These are phyloP conservation scores for Diplogelasinospora grovesii DNA, from an alignment of 495 filamentous ascomycete species.

Conservation along the genomic window DNA sequence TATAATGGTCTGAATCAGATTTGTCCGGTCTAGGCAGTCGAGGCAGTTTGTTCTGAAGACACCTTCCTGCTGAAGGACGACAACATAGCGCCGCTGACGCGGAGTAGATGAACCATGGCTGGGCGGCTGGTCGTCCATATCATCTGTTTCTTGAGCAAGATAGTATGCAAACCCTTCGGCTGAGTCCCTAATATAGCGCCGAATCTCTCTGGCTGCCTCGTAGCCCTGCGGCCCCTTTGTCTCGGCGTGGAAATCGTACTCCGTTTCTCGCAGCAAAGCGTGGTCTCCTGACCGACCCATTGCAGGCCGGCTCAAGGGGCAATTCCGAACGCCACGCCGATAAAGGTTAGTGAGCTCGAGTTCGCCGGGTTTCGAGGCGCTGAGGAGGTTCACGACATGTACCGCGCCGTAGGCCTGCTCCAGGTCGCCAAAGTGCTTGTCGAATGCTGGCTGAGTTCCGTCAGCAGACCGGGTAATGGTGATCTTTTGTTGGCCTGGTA, in stretches of 20 bases:
- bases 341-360: constrained; percentile 72
- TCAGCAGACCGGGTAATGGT: constrained; percentile 81
- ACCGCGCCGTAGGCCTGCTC: constrained; percentile 80
- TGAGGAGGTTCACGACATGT: constrained; percentile 87
- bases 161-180: constrained; percentile 87
- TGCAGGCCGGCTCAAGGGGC: constrained; percentile 50
- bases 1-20: constrained; percentile 91
- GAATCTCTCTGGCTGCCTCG: constrained; percentile 76
- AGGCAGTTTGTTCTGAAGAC: constrained; percentile 94
- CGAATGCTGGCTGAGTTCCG: constrained; percentile 90
- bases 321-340: constrained; percentile 65
- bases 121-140: constrained; percentile 27
- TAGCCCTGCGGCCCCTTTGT: constrained; percentile 83
- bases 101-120: constrained; percentile 12
- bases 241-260: constrained; percentile 94
- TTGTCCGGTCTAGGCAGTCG: constrained; percentile 93
- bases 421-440: constrained; percentile 83
- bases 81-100: constrained; percentile 46
- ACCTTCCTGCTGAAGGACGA: constrained; percentile 84
- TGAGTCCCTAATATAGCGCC: constrained; percentile 62
- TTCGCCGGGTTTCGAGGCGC: constrained; percentile 77
- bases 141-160: constrained; percentile 63
- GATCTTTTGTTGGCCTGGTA: constrained; percentile 94
- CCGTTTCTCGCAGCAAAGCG: constrained; percentile 66
- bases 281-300: constrained; percentile 49